Percentiles rank a stretch among this genome's conserved stretches.
Evolutionary conservation across 1,284 basidiomycete genomes (phyloP).

Genomic region (Rhodotorula glutinis): DNA sequence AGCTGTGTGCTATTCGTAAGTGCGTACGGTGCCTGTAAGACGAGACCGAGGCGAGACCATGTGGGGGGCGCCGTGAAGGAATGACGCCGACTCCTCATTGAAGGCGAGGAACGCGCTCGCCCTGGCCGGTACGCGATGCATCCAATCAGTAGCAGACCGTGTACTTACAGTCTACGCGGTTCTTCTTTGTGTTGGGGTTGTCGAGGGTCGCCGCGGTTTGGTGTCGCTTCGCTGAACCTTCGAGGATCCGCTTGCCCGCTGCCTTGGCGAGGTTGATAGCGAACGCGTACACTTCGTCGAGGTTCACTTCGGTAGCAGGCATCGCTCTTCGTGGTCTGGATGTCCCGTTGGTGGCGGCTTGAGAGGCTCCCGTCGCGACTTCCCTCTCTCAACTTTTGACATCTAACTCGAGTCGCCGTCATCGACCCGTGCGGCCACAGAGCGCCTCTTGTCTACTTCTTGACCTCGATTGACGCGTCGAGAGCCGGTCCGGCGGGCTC

Average conservation of each 20-base stretch:
- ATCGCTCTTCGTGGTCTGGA: neutral
- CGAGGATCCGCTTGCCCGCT: conserved; percentile 54
- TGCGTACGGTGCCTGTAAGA: neutral
- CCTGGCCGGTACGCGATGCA: too few species aligned
- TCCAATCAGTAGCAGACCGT: too few species aligned
- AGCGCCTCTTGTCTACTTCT: neutral
- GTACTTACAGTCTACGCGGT: conserved; percentile 54
- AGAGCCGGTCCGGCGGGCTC: neutral
- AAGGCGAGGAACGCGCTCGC: too few species aligned
- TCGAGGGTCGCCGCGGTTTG: conserved; percentile 59
- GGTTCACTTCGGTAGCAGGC: neutral
- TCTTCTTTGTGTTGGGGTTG: conserved; percentile 47
- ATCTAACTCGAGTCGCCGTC: neutral
- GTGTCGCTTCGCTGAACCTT: conserved; percentile 54
- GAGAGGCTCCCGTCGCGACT: too few species aligned
- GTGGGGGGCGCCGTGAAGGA: neutral
- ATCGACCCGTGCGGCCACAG: neutral
- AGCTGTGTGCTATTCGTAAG: neutral
- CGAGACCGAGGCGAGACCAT: neutral
- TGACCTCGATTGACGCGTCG: neutral
- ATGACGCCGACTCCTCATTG: too few species aligned
- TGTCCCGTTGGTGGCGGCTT: neutral
- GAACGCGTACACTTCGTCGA: conserved; percentile 51
- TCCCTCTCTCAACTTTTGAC: neutral
- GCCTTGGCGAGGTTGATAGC: conserved; percentile 63